Evolutionary conservation across 495 filamentous ascomycete species (phyloP).

Genomic region (Penicillium waksmanii): DNA sequence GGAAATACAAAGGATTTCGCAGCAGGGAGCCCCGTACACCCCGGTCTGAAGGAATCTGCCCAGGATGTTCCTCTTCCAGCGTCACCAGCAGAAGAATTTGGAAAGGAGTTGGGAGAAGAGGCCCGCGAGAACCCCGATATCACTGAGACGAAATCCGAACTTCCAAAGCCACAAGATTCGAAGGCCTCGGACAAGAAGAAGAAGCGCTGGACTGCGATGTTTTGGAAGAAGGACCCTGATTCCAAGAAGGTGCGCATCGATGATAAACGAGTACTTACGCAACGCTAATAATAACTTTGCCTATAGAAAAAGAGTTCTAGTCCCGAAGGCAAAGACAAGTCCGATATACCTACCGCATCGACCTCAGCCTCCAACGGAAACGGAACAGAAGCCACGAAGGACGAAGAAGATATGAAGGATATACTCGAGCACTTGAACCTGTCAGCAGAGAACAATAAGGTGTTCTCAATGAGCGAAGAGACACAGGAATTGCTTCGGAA

Average conservation of each 20-base stretch:
- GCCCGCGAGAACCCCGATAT: slow-evolving; percentile 27
- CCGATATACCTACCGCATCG: slow-evolving; percentile 14
- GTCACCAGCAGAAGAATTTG: slow-evolving; percentile 44
- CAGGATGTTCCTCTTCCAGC: slow-evolving; percentile 41
- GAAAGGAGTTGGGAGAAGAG: slow-evolving; percentile 42
- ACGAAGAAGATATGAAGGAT: slow-evolving; percentile 75
- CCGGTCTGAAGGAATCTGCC: slow-evolving; percentile 28
- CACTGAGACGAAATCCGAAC: slow-evolving; percentile 27
- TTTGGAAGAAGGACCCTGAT: slow-evolving; percentile 44
- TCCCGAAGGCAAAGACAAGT: slow-evolving; percentile 3
- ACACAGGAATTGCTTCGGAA: slow-evolving; percentile 76
- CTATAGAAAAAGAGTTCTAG: slow-evolving; percentile 6
- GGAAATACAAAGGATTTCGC: background rate
- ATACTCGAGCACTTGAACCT: slow-evolving; percentile 82
- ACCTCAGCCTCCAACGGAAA: slow-evolving; percentile 23
- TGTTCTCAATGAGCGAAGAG: slow-evolving; percentile 80
- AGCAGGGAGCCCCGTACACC: slow-evolving; percentile 7
- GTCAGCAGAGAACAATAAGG: slow-evolving; percentile 74
- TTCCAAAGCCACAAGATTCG: slow-evolving; percentile 9
- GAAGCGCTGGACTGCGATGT: slow-evolving; percentile 48
- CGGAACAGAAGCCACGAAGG: slow-evolving; percentile 52
- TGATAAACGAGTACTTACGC: background rate
- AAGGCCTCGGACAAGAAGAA: slow-evolving; percentile 40
- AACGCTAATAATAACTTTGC: slow-evolving; percentile 4
- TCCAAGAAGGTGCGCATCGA: slow-evolving; percentile 40